These are phyloP conservation scores for Amaranthus cruentus DNA, from an alignment of 148 eudicot genomes.

Conservation along the genomic window DNA sequence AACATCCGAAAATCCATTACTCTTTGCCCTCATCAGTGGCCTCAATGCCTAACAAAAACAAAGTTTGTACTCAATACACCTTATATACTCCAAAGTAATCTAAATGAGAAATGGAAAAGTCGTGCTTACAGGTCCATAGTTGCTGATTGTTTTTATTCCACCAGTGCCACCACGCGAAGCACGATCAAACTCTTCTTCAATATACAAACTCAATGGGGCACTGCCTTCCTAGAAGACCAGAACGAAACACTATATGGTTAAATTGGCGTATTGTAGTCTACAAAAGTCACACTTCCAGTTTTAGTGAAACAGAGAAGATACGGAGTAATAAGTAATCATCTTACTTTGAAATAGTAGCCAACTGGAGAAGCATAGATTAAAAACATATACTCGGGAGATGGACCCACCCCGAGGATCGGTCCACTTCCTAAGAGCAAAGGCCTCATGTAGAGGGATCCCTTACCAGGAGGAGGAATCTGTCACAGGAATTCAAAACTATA, in stretches of 20 bases:
- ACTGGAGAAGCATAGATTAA: conserved; percentile 89
- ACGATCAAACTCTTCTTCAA: conserved; percentile 75
- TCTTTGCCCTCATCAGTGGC: conserved; percentile 58
- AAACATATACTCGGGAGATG: conserved; percentile 83
- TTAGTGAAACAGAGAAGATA: no score
- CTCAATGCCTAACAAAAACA: conserved; percentile 43
- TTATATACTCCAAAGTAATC: not conserved
- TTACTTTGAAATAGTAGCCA: conserved; percentile 82
- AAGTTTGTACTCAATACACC: not conserved
- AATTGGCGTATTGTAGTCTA: not conserved
- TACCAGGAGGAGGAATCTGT: conserved; percentile 93
- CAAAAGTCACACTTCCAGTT: no score
- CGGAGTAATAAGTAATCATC: not conserved
- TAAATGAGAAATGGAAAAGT: not conserved
- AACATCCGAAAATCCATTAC: conserved; percentile 83
- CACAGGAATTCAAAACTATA: not conserved
- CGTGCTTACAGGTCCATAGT: conserved; percentile 73
- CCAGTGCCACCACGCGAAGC: conserved; percentile 92
- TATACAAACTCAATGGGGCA: conserved; percentile 62
- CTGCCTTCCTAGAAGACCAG: conserved; percentile 53
- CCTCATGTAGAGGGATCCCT: conserved; percentile 86
- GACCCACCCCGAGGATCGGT: conserved; percentile 66
- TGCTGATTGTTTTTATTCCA: conserved; percentile 80
- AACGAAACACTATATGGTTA: not conserved
- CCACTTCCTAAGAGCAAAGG: conserved; percentile 91